Conservation (phyloP, 768 basidiomycete genomes). For the Coprinellus micaceus region DNA sequence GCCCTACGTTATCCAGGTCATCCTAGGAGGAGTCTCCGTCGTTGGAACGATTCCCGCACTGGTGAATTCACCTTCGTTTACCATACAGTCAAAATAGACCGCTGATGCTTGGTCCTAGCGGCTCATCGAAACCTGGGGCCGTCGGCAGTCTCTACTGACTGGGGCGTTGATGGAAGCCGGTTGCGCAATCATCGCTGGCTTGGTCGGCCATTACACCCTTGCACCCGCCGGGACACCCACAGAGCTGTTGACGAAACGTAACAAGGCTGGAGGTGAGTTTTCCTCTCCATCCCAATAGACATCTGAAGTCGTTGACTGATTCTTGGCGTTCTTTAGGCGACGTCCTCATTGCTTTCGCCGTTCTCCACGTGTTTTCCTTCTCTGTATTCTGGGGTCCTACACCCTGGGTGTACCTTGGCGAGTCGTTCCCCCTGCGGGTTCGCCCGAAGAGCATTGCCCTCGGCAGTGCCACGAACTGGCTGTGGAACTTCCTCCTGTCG, state of each 20-base stretch:
- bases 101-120: conserved; percentile 22
- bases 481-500: conserved; percentile 74
- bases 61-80: conserved; percentile 34
- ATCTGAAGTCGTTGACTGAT: no score
- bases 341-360: conserved; percentile 68
- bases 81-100: conserved; percentile 1
- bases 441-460: not conserved
- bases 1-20: conserved; percentile 72
- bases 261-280: conserved; percentile 47
- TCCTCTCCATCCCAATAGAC: no score
- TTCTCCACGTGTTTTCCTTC: conserved; percentile 71
- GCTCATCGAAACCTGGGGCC: conserved; percentile 71
- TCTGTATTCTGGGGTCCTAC: conserved; percentile 76
- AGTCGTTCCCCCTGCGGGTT: not conserved
- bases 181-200: conserved; percentile 63
- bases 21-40: conserved; percentile 71
- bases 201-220: conserved; percentile 68
- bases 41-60: conserved; percentile 69
- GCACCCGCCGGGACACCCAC: conserved; percentile 49
- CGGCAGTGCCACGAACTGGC: conserved; percentile 48
- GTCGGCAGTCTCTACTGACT: conserved; percentile 65
- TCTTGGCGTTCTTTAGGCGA: conserved; percentile 41
- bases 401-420: conserved; percentile 33
- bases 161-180: conserved; percentile 59
- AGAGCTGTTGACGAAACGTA: conserved; percentile 47